Evolutionary conservation across 2,329 filamentous ascomycete genomes (phyloP).

Genomic region (Colletotrichum sp.): DNA sequence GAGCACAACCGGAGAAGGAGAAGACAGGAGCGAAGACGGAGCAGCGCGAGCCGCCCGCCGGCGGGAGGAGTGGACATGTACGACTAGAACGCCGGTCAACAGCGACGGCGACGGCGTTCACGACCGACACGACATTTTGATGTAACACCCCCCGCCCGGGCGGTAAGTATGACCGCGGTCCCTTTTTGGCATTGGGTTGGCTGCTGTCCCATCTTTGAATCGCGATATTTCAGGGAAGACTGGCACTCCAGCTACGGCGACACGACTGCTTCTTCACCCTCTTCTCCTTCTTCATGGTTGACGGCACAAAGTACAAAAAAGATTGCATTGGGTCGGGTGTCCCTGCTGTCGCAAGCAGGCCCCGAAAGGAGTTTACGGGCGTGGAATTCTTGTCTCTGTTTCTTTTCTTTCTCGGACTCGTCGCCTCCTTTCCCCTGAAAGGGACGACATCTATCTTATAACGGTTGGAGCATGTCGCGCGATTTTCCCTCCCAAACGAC

Average conservation of each 20-base stretch:
- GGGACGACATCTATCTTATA: background rate
- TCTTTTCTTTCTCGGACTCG: background rate
- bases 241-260: background rate
- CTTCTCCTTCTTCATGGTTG: background rate
- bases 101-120: background rate
- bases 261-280: background rate
- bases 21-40: constrained; percentile 55
- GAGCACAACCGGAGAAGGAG: constrained; percentile 58
- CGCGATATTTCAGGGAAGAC: background rate
- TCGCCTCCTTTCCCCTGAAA: background rate
- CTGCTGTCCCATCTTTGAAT: background rate
- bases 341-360: background rate
- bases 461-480: background rate
- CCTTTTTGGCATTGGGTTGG: background rate
- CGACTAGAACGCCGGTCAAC: constrained; percentile 27
- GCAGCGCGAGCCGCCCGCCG: constrained; percentile 41
- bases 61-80: constrained; percentile 42
- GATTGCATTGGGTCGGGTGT: constrained; percentile 11
- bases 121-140: constrained; percentile 10
- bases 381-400: background rate
- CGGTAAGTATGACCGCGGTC: background rate
- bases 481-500: background rate
- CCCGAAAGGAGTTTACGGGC: constrained; percentile 3
- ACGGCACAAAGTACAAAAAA: background rate
- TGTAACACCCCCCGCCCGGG: background rate